Base-by-base conservation (phyloP, 2,329 filamentous ascomycete genomes). In the Pseudogymnoascus sp. region DNA sequence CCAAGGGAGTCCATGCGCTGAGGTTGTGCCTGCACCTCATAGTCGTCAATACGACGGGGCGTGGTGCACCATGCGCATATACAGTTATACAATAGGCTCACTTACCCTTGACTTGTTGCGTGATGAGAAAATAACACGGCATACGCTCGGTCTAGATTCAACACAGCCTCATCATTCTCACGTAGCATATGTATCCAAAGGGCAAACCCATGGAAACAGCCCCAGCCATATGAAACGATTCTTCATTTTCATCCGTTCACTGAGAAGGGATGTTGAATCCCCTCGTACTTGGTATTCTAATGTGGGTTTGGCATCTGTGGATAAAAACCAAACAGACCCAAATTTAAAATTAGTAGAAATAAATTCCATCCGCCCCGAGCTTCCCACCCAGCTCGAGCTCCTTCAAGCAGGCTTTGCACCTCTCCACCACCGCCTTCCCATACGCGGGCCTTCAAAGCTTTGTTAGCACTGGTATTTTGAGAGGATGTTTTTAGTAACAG, bases 381-480 rank as follows among this genome's bases (percentile, higher is more conserved):
- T 64, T 66, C 23, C 62, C 63, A 28, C 64, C 65, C 12, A 63
- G 59, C 28, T 66, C 64, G 28, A 69, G 63, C 53, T 65, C 63
- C 31, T 63, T 62, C 62, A 68, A 62, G 40, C 65, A 64, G 10
- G 38, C 25, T 31, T 67, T 68, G 18, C 66, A 65, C 23, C 66
- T 64, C 46, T 42, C 25, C 40, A 66, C 66, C 23, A 68, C 64
- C 34, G 63, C 61, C 21, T 66, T 61, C n/a, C 65, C 64, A 65
- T 68, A 67, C 14, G 61, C 63, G 6, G 65, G 67, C 25, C 46
- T 53, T 53, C 8, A 53, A 25, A 25, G 8, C 5, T 16, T 28
- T 28, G 25, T 53, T 31, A 53, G 23, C n/a, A n/a, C 14, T 31
- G 4, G 25, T 53, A 31, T 23, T 53, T n/a, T 23, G 12, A 53